Conservation (phyloP, 2,329 filamentous ascomycete genomes). For the Emericellopsis atlantica region DNA sequence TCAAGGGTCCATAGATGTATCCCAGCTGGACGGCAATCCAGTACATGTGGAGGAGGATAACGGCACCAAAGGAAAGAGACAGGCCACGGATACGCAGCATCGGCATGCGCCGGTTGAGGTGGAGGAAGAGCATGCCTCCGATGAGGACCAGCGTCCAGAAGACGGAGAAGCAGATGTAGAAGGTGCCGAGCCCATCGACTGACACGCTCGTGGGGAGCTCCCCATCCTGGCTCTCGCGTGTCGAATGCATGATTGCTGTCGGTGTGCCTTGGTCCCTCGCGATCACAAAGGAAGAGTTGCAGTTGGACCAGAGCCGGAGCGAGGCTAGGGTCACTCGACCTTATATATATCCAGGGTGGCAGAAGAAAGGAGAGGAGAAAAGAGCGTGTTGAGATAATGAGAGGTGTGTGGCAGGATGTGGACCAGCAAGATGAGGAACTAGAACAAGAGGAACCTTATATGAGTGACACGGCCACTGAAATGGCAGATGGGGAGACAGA, state of each 20-base stretch:
- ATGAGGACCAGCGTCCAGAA: constrained; percentile 5
- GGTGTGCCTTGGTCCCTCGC: too few relatives aligned
- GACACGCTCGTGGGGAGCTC: neutral
- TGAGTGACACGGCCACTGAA: neutral
- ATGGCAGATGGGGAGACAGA: neutral
- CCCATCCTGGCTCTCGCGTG: neutral
- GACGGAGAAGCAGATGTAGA: constrained; percentile 3
- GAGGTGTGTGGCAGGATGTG: neutral
- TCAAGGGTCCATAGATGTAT: constrained; percentile 20
- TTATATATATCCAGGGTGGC: neutral
- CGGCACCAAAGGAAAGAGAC: constrained; percentile 22
- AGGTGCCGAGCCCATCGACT: constrained; percentile 4
- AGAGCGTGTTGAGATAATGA: neutral
- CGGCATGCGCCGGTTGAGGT: constrained; percentile 19
- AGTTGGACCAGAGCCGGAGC: too few relatives aligned
- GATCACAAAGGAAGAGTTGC: too few relatives aligned
- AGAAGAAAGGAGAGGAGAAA: neutral
- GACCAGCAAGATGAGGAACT: neutral
- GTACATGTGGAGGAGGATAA: constrained; percentile 25
- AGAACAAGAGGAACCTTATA: neutral
- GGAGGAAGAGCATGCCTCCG: constrained; percentile 24
- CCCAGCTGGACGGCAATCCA: constrained; percentile 24
- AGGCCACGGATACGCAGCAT: constrained; percentile 26
- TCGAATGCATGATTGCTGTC: neutral
- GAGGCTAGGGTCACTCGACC: too few relatives aligned